phyloP scores from a whole-genome alignment of 73 alveolate species.

The Paramecium octaurelia region DNA sequence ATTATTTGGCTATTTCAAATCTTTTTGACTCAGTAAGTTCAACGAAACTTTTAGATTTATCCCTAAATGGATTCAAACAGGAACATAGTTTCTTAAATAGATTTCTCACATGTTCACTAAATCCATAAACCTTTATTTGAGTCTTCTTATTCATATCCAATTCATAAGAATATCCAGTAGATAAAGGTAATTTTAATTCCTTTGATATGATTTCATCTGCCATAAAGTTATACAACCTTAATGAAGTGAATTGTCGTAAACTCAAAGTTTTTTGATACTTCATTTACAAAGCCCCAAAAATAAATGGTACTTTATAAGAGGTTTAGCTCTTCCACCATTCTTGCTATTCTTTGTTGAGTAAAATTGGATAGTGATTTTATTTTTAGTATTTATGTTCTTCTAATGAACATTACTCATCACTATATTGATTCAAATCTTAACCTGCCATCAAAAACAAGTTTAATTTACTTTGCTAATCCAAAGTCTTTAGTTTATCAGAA shows the following conservation, averaged over 20 bases:
- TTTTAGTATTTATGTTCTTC: constrained; percentile 4
- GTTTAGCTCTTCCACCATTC: constrained; percentile 33
- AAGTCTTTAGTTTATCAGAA: neutral
- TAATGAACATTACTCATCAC: neutral
- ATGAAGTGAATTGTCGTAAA: neutral
- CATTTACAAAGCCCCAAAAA: constrained; percentile 27
- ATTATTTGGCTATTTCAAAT: constrained; percentile 7
- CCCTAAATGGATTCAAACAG: constrained; percentile 37
- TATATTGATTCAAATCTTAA: neutral
- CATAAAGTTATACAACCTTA: neutral
- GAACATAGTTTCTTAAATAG: constrained; percentile 19
- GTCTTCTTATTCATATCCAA: neutral
- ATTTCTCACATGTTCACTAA: constrained; percentile 19
- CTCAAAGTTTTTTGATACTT: neutral
- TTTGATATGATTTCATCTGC: neutral
- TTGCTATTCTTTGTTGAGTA: neutral
- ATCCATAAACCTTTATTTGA: constrained; percentile 33
- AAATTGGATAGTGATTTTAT: constrained; percentile 13
- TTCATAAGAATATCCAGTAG: neutral
- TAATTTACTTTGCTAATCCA: neutral
- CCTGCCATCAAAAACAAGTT: neutral
- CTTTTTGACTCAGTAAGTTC: neutral
- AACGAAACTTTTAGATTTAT: neutral
- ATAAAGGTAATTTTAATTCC: neutral
- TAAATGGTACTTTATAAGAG: neutral